Conservation (phyloP, 2,329 filamentous ascomycete species). For the Ophiostoma montium region DNA sequence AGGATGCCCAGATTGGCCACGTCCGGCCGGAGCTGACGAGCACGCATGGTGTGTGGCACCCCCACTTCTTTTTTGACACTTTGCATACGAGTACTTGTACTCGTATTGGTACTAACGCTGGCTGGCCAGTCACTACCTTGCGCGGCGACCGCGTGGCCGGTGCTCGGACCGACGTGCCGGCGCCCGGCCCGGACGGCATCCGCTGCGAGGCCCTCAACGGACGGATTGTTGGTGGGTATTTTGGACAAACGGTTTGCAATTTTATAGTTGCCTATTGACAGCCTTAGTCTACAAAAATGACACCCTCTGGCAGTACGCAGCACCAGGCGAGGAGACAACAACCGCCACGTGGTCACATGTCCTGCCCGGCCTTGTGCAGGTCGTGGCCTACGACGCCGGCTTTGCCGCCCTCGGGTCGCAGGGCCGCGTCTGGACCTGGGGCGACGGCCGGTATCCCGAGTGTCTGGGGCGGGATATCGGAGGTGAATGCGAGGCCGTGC, state of each 20-base stretch:
- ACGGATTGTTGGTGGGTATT: not conserved
- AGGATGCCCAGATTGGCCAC: slow-evolving; percentile 21
- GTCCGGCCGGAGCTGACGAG: slow-evolving; percentile 26
- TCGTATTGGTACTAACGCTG: no score
- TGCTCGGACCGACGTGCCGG: not conserved
- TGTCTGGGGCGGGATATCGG: slow-evolving; percentile 41
- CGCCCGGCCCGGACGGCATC: not conserved
- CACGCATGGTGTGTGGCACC: slow-evolving; percentile 37
- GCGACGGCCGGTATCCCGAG: slow-evolving; percentile 42
- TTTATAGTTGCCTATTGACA: no score
- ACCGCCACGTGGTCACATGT: slow-evolving; percentile 12
- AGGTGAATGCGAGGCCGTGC: slow-evolving; percentile 26
- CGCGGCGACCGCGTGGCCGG: not conserved
- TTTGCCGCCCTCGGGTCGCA: slow-evolving; percentile 31
- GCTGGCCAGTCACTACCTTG: slow-evolving; percentile 2
- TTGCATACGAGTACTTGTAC: slow-evolving; percentile 31
- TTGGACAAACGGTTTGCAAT: no score
- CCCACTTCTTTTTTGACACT: no score
- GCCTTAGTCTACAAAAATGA: not conserved
- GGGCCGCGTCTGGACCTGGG: slow-evolving; percentile 36
- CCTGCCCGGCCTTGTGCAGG: slow-evolving; percentile 22
- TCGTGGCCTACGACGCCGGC: slow-evolving; percentile 34
- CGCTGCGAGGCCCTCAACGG: not conserved
- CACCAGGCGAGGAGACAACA: slow-evolving; percentile 2
- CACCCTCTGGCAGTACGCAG: slow-evolving; percentile 18